phyloP scores from a whole-genome alignment of 148 eudicot genomes.

The Heliosperma pusillum region DNA sequence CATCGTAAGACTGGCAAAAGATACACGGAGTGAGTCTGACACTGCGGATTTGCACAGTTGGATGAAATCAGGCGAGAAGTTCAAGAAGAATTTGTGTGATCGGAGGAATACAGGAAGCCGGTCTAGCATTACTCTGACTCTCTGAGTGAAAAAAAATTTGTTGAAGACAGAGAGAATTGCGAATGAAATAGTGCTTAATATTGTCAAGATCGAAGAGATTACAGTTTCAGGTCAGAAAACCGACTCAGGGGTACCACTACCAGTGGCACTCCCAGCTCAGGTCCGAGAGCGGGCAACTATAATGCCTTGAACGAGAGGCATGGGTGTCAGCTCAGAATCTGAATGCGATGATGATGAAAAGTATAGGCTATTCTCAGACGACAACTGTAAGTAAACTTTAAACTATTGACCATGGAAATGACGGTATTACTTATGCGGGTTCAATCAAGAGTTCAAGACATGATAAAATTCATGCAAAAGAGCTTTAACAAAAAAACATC shows the following conservation, averaged over 20 bases:
- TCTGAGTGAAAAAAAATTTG: conserved; percentile 77
- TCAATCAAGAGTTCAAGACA: too few relatives aligned
- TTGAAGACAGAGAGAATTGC: conserved; percentile 67
- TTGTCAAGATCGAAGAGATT: conserved; percentile 64
- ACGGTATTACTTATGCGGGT: too few relatives aligned
- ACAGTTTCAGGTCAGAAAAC: conserved; percentile 51
- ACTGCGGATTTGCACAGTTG: conserved; percentile 54
- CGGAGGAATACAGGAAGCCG: conserved; percentile 39
- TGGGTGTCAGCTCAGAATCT: conserved; percentile 60
- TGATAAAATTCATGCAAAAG: too few relatives aligned
- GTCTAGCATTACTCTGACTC: conserved; percentile 48
- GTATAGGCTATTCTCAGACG: background rate
- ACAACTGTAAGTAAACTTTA: conserved; percentile 7
- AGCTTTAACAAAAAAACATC: too few relatives aligned
- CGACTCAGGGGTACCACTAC: conserved; percentile 47
- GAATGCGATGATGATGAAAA: conserved; percentile 43
- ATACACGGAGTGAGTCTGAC: conserved; percentile 58
- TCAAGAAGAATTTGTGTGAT: conserved; percentile 1
- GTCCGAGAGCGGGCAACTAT: conserved; percentile 67
- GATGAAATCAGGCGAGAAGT: conserved; percentile 60
- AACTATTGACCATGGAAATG: conserved; percentile 11
- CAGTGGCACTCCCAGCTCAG: conserved; percentile 32
- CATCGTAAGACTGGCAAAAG: conserved; percentile 34
- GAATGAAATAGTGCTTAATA: conserved; percentile 73
- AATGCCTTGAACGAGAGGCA: conserved; percentile 53